These are phyloP conservation scores for rapeseed (Brassica napus) DNA, from an alignment of 345 rosid genomes.

Conservation along the genomic window Da-Ae NC_063439.1:28598001-28598500, in stretches of 20 bases:
- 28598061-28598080: neutral
- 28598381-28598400: neutral
- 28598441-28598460: neutral
- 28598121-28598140: neutral
- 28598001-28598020: neutral
- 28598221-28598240: neutral
- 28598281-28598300: neutral
- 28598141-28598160: neutral
- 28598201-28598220: neutral
- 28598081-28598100: neutral
- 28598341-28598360: too few relatives aligned
- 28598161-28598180: neutral
- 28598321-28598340: neutral
- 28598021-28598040: neutral
- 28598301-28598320: neutral
- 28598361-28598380: neutral
- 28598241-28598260: neutral
- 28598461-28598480: neutral
- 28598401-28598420: neutral
- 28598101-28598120: neutral
- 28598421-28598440: neutral
- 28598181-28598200: neutral
- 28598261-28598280: neutral
- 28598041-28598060: neutral
- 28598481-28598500: conserved; percentile 24